Evolutionary conservation across 2,329 filamentous ascomycete genomes (phyloP), one percentile per base, ranked within the genome.

Genomic region (Mycogone perniciosa): DNA sequence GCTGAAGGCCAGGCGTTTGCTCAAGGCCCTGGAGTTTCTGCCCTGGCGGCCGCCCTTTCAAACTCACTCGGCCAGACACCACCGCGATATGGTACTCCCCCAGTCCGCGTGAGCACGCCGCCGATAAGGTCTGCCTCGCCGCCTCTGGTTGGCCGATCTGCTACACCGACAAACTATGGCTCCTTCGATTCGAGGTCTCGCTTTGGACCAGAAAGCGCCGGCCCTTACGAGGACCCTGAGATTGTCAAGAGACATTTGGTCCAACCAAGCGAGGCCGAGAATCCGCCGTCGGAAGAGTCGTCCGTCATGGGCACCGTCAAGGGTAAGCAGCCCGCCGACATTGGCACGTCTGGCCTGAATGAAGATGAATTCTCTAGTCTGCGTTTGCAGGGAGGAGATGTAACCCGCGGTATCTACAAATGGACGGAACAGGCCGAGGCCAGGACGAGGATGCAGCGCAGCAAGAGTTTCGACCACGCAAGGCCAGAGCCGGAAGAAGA

Each of bases 331-430:
- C 64, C 71, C 2, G 74, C 67, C 27, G 69, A 72, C 26, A 58
- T 60, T 39, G 66, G 65, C 6, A 55, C 64, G 35, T 57, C 61
- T 0, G 69, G 69, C n/a, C 62, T 61, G 59, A 78, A 82, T 54
- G 82, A 85, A 5, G 88, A 93, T 53, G 89, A 95, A 62, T 99
- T 99, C 66, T 96, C 91, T 31, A 97, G 93, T 69, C 70, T 99
- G 65, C 85, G 85, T 64, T 74, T 99, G 43, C 95, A 97, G 66
- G 93, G 93, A 54, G 93, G 93, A 56, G 93, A 99, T 66, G 86
- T 96, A 51, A 96, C 92, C 27, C 79, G 93, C 54, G 89, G 92
- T 49, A 95, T 99, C 60, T 99, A 99, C 74, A 86, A 89, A 60
- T 99, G 95, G 89, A 89, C 90, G 5, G 90, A 97, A 67, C 88